Percentiles rank a stretch among this genome's conserved stretches.
These are phyloP conservation scores for Bruguiera sexangula DNA, from an alignment of 345 rosid genomes.

Conservation along the genomic window DNA sequence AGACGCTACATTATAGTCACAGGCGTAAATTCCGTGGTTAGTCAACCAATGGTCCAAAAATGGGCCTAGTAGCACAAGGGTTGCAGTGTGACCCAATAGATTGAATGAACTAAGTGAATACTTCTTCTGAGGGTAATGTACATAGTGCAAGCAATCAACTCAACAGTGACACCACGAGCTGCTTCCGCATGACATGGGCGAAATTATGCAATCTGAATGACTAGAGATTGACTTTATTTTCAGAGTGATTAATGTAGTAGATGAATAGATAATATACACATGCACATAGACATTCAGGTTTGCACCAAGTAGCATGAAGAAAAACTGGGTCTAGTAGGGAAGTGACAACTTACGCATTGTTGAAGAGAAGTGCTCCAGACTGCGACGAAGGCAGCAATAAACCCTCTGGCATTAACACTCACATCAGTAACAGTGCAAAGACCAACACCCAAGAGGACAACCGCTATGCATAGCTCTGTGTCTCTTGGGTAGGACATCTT, in stretches of 20 bases:
- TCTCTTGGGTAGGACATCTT: conserved; percentile 87
- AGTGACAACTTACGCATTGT: conserved; percentile 70
- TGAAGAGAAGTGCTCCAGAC: conserved; percentile 68
- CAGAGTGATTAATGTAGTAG: neutral
- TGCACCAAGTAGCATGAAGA: neutral
- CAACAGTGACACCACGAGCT: neutral
- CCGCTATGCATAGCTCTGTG: conserved; percentile 79
- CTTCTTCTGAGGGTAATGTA: conserved; percentile 52
- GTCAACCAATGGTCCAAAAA: conserved; percentile 83
- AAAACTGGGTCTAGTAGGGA: neutral
- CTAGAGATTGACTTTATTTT: neutral
- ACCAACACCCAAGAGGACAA: conserved; percentile 93
- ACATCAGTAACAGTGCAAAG: conserved; percentile 98
- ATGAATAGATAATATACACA: neutral
- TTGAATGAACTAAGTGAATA: conserved; percentile 75
- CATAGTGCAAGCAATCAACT: conserved; percentile 52
- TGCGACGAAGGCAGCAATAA: conserved; percentile 83
- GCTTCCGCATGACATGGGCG: neutral
- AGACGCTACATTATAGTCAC: conserved; percentile 44
- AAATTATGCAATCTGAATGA: neutral
- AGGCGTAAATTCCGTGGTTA: conserved; percentile 62
- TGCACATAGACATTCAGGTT: neutral
- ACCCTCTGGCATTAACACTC: conserved; percentile 87
- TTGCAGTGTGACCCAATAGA: conserved; percentile 73
- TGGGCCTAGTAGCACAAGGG: conserved; percentile 75